Percentiles rank a stretch among this genome's conserved stretches.
Conservation (phyloP, 192 early-diverging fungal genomes). For the Cladochytrium replicatum region DNA sequence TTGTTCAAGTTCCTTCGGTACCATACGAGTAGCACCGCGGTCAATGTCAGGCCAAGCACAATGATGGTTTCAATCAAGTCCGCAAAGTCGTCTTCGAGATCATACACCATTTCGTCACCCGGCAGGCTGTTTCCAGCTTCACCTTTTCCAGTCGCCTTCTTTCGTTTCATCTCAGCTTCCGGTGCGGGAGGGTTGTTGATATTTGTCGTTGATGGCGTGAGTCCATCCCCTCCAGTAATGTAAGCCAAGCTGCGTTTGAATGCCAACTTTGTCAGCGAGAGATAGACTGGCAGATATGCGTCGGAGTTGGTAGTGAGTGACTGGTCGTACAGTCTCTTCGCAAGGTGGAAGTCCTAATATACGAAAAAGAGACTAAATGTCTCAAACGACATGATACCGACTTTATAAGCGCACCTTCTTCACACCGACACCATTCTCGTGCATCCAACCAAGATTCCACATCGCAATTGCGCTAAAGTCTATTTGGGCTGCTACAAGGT, state of each 20-base stretch:
- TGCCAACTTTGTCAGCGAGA: constrained; percentile 64
- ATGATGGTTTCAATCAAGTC: no score
- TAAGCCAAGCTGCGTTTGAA: constrained; percentile 18
- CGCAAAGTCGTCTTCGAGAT: no score
- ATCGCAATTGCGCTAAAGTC: constrained; percentile 68
- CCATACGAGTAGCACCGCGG: no score
- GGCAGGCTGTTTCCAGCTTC: no score
- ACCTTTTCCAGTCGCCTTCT: no score
- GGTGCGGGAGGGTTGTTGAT: no score
- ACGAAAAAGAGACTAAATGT: neutral
- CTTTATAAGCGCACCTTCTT: constrained; percentile 31
- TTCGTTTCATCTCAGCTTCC: no score
- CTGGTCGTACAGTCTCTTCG: constrained; percentile 86
- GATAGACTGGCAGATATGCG: constrained; percentile 63
- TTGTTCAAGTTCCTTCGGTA: no score
- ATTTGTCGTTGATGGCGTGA: no score
- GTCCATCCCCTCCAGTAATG: no score
- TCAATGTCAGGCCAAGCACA: no score
- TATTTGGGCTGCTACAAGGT: constrained; percentile 68
- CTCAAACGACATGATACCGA: neutral
- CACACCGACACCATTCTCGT: constrained; percentile 87
- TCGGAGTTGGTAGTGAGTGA: constrained; percentile 68
- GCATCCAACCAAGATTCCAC: constrained; percentile 96
- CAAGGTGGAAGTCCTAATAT: constrained; percentile 73
- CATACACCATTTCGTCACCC: no score